Conservation (phyloP, 1,284 basidiomycete species). For the Blastosporella zonata region DNA sequence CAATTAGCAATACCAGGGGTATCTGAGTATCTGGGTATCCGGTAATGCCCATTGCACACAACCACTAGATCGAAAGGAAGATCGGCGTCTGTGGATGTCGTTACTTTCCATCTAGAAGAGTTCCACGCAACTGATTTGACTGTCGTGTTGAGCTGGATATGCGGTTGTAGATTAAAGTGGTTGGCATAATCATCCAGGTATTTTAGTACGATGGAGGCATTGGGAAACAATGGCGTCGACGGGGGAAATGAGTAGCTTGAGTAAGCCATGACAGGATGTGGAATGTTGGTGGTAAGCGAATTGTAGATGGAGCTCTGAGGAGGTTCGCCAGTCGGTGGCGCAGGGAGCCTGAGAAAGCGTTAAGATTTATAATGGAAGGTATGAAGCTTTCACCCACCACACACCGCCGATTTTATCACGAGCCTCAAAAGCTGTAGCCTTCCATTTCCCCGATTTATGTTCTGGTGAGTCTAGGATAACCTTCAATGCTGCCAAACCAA, state of each 20-base stretch:
- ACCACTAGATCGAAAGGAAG: slow-evolving; percentile 58
- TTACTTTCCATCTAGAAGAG: slow-evolving; percentile 46
- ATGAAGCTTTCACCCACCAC: slow-evolving; percentile 48
- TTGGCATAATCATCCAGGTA: slow-evolving; percentile 62
- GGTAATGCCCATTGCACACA: slow-evolving; percentile 73
- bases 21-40: slow-evolving; percentile 55
- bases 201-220: slow-evolving; percentile 49
- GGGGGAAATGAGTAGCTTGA: slow-evolving; percentile 62
- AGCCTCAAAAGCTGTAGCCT: slow-evolving; percentile 55
- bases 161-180: slow-evolving; percentile 50
- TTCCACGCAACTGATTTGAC: slow-evolving; percentile 47
- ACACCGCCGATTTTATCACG: slow-evolving; percentile 66
- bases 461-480: slow-evolving; percentile 55
- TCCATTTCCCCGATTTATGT: slow-evolving; percentile 57
- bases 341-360: slow-evolving; percentile 48
- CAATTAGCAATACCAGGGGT: slow-evolving; percentile 58
- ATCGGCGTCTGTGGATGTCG: slow-evolving; percentile 34
- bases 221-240: slow-evolving; percentile 65
- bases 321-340: slow-evolving; percentile 44
- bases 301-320: slow-evolving; percentile 73
- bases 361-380: background rate
- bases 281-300: slow-evolving; percentile 71
- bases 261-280: slow-evolving; percentile 73
- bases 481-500: slow-evolving; percentile 66
- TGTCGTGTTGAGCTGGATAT: slow-evolving; percentile 52